These are phyloP conservation scores for Spinellus fusiger DNA, from an alignment of 192 early-diverging fungal species.

Conservation along the genomic window DNA sequence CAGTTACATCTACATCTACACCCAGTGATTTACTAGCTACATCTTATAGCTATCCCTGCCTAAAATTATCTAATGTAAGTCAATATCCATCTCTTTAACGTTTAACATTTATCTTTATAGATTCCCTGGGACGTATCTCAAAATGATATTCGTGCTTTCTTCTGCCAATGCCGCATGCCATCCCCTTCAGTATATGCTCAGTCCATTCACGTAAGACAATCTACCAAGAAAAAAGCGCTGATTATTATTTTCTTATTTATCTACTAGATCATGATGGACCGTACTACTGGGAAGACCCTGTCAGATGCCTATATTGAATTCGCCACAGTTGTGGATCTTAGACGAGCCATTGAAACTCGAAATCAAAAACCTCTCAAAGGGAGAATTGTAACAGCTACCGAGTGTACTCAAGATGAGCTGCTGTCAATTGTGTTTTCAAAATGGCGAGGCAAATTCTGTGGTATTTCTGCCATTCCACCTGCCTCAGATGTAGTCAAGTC, in stretches of 20 bases:
- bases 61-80: constrained; percentile 14
- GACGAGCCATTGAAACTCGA: constrained; percentile 47
- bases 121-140: constrained; percentile 61
- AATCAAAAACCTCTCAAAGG: constrained; percentile 56
- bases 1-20: neutral
- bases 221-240: too few species aligned
- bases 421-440: constrained; percentile 49
- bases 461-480: constrained; percentile 37
- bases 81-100: neutral
- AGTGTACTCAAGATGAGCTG: constrained; percentile 51
- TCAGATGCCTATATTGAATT: constrained; percentile 67
- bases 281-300: constrained; percentile 65
- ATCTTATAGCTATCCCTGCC: neutral
- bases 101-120: neutral
- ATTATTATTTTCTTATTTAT: neutral
- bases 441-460: constrained; percentile 49
- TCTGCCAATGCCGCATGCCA: constrained; percentile 36
- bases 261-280: constrained; percentile 49
- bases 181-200: constrained; percentile 36
- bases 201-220: constrained; percentile 48
- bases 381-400: constrained; percentile 44
- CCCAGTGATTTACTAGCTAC: neutral
- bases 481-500: constrained; percentile 1
- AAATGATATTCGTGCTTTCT: constrained; percentile 43
- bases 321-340: constrained; percentile 41